Base-by-base conservation (phyloP, 805 yeast genomes). In the Monosporozyma yasuniensis region DNA sequence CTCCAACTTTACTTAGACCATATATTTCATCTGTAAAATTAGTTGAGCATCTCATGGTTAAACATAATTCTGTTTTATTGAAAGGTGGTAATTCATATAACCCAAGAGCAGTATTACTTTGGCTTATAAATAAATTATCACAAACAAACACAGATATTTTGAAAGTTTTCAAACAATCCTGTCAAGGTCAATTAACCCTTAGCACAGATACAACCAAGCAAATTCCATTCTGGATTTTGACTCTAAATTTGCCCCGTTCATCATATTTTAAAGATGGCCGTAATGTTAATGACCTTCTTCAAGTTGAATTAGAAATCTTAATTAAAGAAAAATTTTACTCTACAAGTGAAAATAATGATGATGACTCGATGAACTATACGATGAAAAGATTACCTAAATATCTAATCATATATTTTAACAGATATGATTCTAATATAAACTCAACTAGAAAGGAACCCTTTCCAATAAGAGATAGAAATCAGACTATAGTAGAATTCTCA, bases 21-120 rank as follows among this genome's bases (percentile, higher is more conserved):
- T 87, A 84, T 57, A 71, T 84, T 2, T 80, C 91, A 0, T 82
- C 87, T 1, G 84, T 79, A 59, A 87, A 82, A 47, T 65, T 87
- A 7, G 60, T 83, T 43, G 80, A 80, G 51, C 69, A 67, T 52
- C 64, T 83, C 4, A 64, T 75, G 1, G 56, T 66, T 1, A 49
- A 61, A n/a, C 72, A 83, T 0, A 70, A 73, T 43, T 73, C 72
- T 47, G 59, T 64, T 41, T 77, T 76, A 56, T 30, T 68, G 67
- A 28, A 61, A 59, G 27, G 70, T 10, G 3, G 16, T 72, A 44
- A 59, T 61, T 3, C 11, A 3, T 18, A 35, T 35, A 78, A 78
- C 42, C 91, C 93, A 1, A 77, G 76, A 52, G 67, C 66, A 12
- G 78, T 85, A 52, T 54, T 83, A 4, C 56, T 74, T 5, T 84